Conservation (phyloP, 805 yeast genomes). For the Komagataella ulmi region DNA sequence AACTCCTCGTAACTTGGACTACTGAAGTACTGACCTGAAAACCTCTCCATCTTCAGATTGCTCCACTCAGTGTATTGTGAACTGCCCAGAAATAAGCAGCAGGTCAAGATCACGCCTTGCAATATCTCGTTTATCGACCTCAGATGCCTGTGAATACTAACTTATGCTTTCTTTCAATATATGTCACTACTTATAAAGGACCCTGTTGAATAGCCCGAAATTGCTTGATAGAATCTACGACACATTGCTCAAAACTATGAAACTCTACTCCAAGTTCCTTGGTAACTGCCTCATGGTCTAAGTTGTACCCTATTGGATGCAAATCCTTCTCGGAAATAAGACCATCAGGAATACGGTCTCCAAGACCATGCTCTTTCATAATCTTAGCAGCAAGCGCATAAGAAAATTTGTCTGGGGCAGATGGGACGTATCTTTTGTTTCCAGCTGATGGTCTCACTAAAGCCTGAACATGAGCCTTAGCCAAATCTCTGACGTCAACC, state of each 20-base stretch:
- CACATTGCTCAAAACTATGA: slow-evolving; percentile 22
- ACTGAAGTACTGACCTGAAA: neutral
- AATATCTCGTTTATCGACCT: neutral
- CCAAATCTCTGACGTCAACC: slow-evolving; percentile 23
- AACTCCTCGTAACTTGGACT: no score
- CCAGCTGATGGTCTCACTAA: slow-evolving; percentile 12
- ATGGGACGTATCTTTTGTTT: slow-evolving; percentile 14
- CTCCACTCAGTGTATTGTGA: neutral
- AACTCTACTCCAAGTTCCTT: slow-evolving; percentile 24
- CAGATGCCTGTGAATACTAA: neutral
- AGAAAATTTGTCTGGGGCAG: slow-evolving; percentile 17
- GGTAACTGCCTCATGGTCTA: slow-evolving; percentile 23
- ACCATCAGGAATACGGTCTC: slow-evolving; percentile 8
- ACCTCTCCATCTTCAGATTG: neutral
- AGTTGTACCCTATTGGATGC: slow-evolving; percentile 8
- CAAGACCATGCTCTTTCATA: slow-evolving; percentile 12
- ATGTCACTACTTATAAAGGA: neutral
- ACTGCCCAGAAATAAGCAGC: neutral
- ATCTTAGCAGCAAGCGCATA: slow-evolving; percentile 17
- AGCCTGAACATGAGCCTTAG: slow-evolving; percentile 15
- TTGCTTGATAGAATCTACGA: slow-evolving; percentile 29
- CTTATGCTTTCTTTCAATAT: neutral
- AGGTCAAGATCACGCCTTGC: neutral
- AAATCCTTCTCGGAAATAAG: slow-evolving; percentile 6
- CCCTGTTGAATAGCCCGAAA: slow-evolving; percentile 7